These are phyloP conservation scores for Mortierella polycephala DNA, from an alignment of 371 early-diverging fungal species.

Conservation along the genomic window DNA sequence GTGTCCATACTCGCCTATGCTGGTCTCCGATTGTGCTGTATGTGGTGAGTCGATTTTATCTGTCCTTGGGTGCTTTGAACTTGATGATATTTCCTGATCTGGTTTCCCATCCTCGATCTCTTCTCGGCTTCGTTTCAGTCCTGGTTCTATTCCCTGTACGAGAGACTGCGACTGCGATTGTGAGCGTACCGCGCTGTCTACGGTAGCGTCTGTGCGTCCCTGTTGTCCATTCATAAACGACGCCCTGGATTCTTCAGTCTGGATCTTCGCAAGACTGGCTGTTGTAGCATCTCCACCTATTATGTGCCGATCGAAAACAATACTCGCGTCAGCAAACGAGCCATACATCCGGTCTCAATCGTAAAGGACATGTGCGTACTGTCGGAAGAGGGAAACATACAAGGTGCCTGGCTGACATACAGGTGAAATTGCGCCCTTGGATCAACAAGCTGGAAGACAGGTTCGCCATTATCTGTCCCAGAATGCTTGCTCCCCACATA, in stretches of 20 bases:
- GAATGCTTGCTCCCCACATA: conserved; percentile 1
- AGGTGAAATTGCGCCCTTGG: conserved; percentile 64
- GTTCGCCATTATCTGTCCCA: neutral
- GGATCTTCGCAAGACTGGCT: conserved; percentile 62
- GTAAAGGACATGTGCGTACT: neutral
- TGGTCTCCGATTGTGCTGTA: neutral
- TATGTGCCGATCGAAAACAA: neutral
- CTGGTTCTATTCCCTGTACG: too few species aligned
- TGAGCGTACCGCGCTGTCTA: too few species aligned
- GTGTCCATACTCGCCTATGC: neutral
- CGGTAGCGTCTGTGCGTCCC: neutral
- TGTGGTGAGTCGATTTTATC: neutral
- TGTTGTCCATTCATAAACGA: conserved; percentile 21
- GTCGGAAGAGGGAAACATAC: conserved; percentile 55
- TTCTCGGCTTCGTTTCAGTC: too few species aligned
- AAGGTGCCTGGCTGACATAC: conserved; percentile 83
- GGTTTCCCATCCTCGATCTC: neutral
- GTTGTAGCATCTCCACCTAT: conserved; percentile 86
- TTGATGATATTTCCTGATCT: neutral
- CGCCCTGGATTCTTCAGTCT: conserved; percentile 61
- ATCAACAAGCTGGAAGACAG: conserved; percentile 31
- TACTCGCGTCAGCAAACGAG: neutral
- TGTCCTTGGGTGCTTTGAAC: neutral
- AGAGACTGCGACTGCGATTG: too few species aligned
- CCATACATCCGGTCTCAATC: neutral